Evolutionary conservation across 768 basidiomycete genomes (phyloP), one percentile per base, ranked within the genome.

Genomic region (Polyporus arcularius): DNA sequence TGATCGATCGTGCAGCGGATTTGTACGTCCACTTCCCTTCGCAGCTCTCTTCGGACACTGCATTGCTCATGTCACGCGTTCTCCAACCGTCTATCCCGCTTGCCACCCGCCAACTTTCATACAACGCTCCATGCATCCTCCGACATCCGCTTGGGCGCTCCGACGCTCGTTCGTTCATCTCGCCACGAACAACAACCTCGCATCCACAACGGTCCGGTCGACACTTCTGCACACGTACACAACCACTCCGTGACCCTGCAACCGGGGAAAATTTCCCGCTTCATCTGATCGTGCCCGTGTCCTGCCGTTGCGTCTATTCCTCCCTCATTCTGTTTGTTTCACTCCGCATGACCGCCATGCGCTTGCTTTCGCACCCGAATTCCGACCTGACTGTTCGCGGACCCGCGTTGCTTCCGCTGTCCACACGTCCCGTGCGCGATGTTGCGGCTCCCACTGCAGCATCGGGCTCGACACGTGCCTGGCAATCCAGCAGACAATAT

Each of bases 401-500:
- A 28, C 46, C n/a, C 35, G 35, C 35, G 1, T 3, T 11, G 35
- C 35, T 6, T 35, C 51, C n/a, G 35, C 28, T 30, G 31, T 46
- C 41, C 48, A n/a, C 48, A 51, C 16, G 30, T 38, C 4, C 47
- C 18, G 43, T 54, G 55, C 30, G 40, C 40, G 58, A 53, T 42
- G 53, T 41, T 46, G 51, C 43, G 41, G 26, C 10, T 26, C 11
- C 10, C 21, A 43, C 56, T 14, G 43, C 60, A 95, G 94, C 77
- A 96, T 98, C 63, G 96, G 96, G n/a, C 86, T 98, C 28, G 96
- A 98, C 71, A 98, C 96, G 10, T 98, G 96, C 72, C 84, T 97
- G 12, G 87, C 92, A 3, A 97, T 97, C 68, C 94, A 96, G 68
- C 85, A 91, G 71, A 94, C 93, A 0, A 81, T 97, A 5, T 92